phyloP scores from a whole-genome alignment of 768 basidiomycete species.

The Termitomyces sp. region DNA sequence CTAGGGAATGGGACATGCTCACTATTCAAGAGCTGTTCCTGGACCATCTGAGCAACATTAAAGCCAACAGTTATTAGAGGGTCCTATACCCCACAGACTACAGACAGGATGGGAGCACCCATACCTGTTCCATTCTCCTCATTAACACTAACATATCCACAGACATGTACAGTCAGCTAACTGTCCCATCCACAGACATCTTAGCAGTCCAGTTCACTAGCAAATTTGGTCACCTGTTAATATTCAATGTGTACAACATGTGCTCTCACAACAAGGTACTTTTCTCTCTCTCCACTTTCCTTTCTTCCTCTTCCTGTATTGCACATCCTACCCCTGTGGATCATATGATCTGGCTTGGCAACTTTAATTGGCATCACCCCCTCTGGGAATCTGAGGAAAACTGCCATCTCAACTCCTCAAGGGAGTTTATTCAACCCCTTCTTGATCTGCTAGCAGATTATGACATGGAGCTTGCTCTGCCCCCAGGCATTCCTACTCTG shows the following conservation, averaged over 20 bases:
- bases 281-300: neutral
- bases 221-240: neutral
- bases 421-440: neutral
- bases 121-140: constrained; percentile 3
- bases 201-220: neutral
- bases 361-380: constrained; percentile 5
- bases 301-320: neutral
- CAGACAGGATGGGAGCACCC: neutral
- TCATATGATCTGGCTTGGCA: neutral
- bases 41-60: constrained; percentile 17
- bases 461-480: constrained; percentile 1
- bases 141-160: constrained; percentile 14
- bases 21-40: constrained; percentile 30
- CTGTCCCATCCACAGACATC: neutral
- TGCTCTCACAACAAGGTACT: constrained; percentile 2
- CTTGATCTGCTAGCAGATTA: neutral
- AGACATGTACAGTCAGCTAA: neutral
- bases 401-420: neutral
- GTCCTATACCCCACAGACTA: constrained; percentile 7
- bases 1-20: constrained; percentile 22
- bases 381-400: constrained; percentile 8
- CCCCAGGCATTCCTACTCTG: neutral
- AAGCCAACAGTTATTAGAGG: constrained; percentile 4
- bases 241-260: constrained; percentile 8
- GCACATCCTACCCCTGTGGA: neutral